Base-by-base conservation (phyloP, 345 rosid genomes). In the Murraya paniculata region DNA sequence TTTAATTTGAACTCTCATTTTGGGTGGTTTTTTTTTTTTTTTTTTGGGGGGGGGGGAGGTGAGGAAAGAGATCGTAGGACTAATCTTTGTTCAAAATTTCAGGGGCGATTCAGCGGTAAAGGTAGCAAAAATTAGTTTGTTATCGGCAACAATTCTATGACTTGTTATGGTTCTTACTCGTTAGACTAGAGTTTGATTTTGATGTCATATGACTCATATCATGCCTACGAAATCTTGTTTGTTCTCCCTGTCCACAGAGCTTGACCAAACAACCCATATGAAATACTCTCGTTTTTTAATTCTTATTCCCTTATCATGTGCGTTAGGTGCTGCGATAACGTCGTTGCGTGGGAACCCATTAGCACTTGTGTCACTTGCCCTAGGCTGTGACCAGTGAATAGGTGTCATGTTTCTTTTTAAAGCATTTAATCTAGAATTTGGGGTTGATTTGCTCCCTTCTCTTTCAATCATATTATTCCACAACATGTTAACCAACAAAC, bases 401-500 rank as follows among this genome's bases (percentile, higher is more conserved):
- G 27, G 31, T 7, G 38, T 4, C 38, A 16, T 30, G 73, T 4
- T 50, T 19, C 50, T 45, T 4, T 64, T 16, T 16, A 33, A 64
- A 7, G 68, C 39, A 30, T 30, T 18, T 35, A 64, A 64, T 31
- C 38, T 35, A 35, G 50, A 57, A 72, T 56, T 18, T 39, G 36
- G 58, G 28, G 18, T 19, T 41, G 59, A 61, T 74, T 36, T 62
- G 69, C 16, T 58, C 24, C 27, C 11, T 30, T 38, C 25, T 73
- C 18, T 41, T 60, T 61, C 58, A 74, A 61, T 61, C 68, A 61
- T 33, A n/a, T 22, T 5, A 11, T 56, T 31, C 19, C 71, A 64
- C n/a, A 48, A 75, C 78, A 75, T 48, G 78, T 41, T 8, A 55
- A 55, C 27, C 72, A 57, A 50, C 72, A 38, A 56, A 56, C 22